phyloP scores from a whole-genome alignment of 2,329 filamentous ascomycete genomes.

The Trichoderma endophyticum region DNA sequence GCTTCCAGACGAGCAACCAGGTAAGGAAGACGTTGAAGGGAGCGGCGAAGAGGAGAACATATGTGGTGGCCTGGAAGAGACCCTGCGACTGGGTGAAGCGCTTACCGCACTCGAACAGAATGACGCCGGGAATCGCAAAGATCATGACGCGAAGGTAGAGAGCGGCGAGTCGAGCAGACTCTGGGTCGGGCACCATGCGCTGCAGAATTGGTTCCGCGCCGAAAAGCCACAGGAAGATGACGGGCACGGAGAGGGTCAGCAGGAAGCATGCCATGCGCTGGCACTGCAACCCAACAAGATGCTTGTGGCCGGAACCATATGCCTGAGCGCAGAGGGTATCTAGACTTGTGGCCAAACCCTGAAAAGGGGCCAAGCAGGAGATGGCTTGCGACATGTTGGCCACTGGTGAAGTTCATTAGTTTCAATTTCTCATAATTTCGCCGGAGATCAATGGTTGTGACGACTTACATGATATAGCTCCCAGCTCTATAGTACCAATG shows the following conservation, averaged over 20 bases:
- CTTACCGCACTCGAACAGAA: slow-evolving; percentile 74
- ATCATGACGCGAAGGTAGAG: slow-evolving; percentile 71
- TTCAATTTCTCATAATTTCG: background rate
- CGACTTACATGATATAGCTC: slow-evolving; percentile 41
- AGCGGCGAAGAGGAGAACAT: slow-evolving; percentile 71
- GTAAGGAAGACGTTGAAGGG: slow-evolving; percentile 76
- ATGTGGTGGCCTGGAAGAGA: slow-evolving; percentile 73
- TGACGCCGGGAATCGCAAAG: slow-evolving; percentile 70
- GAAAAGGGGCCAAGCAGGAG: slow-evolving; percentile 71
- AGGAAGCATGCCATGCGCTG: slow-evolving; percentile 80
- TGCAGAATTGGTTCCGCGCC: slow-evolving; percentile 60
- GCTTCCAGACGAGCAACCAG: slow-evolving; percentile 73
- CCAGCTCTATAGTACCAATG: slow-evolving; percentile 61
- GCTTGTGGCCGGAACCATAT: slow-evolving; percentile 85
- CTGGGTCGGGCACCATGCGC: slow-evolving; percentile 43
- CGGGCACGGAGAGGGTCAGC: slow-evolving; percentile 67
- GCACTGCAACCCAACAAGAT: slow-evolving; percentile 79
- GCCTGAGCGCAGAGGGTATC: slow-evolving; percentile 94
- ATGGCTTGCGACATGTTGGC: slow-evolving; percentile 77
- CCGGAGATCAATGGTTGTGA: background rate
- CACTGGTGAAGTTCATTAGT: slow-evolving; percentile 25
- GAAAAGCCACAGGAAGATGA: slow-evolving; percentile 67
- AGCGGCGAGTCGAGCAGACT: slow-evolving; percentile 66
- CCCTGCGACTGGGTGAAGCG: slow-evolving; percentile 81
- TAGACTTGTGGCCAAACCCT: slow-evolving; percentile 82